Evolutionary conservation across 345 rosid genomes (phyloP).

Genomic region (Pelargonium nanum): DNA sequence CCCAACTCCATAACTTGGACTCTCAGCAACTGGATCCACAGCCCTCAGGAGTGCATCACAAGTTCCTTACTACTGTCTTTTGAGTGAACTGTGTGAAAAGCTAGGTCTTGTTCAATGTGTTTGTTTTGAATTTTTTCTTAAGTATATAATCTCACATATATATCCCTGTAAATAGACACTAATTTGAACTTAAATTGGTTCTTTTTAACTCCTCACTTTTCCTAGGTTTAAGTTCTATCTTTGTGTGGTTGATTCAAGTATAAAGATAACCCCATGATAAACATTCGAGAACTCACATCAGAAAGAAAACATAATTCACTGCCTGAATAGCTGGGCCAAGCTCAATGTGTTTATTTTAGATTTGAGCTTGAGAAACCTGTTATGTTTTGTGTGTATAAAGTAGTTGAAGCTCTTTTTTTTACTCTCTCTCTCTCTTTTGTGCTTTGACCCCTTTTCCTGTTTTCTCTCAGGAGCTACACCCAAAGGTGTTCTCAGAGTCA

Average conservation of each 20-base stretch:
- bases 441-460: not conserved
- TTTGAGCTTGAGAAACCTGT: not conserved
- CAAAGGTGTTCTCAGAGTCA: conserved; percentile 95
- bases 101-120: no score
- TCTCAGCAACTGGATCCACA: no score
- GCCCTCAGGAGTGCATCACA: no score
- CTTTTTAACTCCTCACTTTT: not conserved
- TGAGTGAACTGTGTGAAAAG: no score
- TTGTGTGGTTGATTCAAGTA: not conserved
- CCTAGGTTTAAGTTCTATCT: not conserved
- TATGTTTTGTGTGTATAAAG: not conserved
- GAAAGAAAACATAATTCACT: not conserved
- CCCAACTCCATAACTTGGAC: no score
- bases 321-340: not conserved
- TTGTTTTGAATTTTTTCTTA: no score
- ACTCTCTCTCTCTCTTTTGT: not conserved
- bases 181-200: no score
- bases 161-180: no score
- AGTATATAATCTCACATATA: no score
- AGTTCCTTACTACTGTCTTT: no score
- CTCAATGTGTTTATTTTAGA: not conserved
- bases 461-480: conserved; percentile 79
- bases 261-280: not conserved
- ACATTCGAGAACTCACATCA: not conserved
- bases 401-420: not conserved